Evolutionary conservation across 257 asterid species (phyloP), one percentile per base, ranked within the genome.

Genomic region (Solanum pinnatisectum): DNA sequence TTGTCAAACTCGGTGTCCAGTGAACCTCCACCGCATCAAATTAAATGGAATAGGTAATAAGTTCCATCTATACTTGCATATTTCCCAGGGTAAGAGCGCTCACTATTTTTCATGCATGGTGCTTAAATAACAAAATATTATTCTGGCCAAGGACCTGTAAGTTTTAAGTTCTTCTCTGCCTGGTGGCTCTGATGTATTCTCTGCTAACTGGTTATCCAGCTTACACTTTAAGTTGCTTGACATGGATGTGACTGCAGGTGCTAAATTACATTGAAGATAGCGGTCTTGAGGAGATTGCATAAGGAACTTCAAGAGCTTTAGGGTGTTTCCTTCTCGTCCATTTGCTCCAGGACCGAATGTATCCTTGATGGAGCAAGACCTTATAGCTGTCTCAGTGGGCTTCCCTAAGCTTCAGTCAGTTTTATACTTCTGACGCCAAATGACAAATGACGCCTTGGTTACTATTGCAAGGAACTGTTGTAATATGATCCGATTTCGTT

Each of bases 231-330:
- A 40, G 12, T 40, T 10, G n/a, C 25, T 59, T 59, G 65, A 9
- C 3, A 56, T 33, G 13, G 44, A 10, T 18, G 37, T 33, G 22
- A 81, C 63, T 84, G 84, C 92, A 94, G 98, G 98, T 96, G 84
- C 89, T 96, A 65, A 33, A 65, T n/a, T 65, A 65, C 6, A 8
- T 63, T 23, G 15, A 63, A n/a, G 16, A 65, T n/a, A 78, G 98
- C 77, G 98, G 98, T 71, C 95, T 96, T 8, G 96, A 95, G 83
- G 92, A 92, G 44, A 87, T 96, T 59, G 93, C 36, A 39, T 13
- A 49, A n/a, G n/a, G n/a, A n/a, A n/a, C n/a, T n/a, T n/a, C n/a
- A n/a, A 82, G 86, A 82, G 56, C 70, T 82, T 82, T 82, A 82
- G 37, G 67, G 42, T 46, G 39, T 82, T 82, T 8, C 86, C 70